phyloP scores from a whole-genome alignment of 83 land plant genomes.

The Larix sibirica region DNA sequence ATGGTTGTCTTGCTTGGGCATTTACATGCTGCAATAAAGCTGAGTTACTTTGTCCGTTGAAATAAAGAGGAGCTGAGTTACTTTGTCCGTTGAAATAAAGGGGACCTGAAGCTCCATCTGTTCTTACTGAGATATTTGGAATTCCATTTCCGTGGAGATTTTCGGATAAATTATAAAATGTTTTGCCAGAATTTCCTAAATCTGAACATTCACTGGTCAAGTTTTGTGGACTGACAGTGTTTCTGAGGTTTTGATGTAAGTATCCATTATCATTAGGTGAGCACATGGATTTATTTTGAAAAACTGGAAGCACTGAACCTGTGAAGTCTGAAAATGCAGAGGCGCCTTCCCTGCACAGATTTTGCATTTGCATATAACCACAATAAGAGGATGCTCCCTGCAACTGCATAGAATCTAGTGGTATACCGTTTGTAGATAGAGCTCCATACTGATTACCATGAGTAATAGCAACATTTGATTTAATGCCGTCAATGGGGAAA shows the following conservation, averaged over 20 bases:
- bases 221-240: neutral
- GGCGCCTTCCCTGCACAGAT: neutral
- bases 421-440: neutral
- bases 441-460: neutral
- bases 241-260: neutral
- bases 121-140: neutral
- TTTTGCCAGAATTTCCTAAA: constrained; percentile 2
- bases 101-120: neutral
- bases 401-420: neutral
- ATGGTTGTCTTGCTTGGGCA: constrained; percentile 5
- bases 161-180: neutral
- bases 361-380: constrained; percentile 1
- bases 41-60: constrained; percentile 15
- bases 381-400: neutral
- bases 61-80: neutral
- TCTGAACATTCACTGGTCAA: neutral
- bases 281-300: neutral
- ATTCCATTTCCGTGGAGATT: constrained; percentile 7
- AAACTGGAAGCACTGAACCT: neutral
- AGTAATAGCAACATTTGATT: neutral
- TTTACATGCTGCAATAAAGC: constrained; percentile 11
- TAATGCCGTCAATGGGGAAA: neutral
- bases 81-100: neutral
- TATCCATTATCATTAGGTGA: neutral
- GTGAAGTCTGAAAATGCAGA: neutral